These are phyloP conservation scores for Lactifluus volemus DNA, from an alignment of 768 basidiomycete species.

Conservation along the genomic window DNA sequence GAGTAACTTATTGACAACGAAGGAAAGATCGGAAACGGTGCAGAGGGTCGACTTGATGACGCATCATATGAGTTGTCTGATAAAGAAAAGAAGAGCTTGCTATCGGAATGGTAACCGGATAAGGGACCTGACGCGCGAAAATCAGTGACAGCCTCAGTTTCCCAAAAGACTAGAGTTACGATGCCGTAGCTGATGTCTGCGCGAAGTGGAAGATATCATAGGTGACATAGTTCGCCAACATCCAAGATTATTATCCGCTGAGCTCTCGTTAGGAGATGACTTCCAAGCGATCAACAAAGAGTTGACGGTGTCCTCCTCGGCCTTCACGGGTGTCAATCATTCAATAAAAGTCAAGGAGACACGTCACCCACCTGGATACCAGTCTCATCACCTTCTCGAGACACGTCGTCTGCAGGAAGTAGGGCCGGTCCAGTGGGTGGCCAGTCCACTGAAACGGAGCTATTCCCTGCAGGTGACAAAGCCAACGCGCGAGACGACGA, in stretches of 20 bases:
- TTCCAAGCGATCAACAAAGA: neutral
- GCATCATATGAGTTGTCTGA: no score
- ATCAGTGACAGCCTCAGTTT: neutral
- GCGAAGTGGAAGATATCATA: no score
- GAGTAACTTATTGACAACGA: no score
- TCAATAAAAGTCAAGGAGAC: no score
- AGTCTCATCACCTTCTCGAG: neutral
- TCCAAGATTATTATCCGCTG: no score
- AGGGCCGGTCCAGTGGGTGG: conserved; percentile 5
- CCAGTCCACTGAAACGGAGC: conserved; percentile 6
- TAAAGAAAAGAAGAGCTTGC: no score
- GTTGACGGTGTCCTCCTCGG: neutral
- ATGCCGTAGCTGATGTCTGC: no score
- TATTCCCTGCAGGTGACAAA: neutral
- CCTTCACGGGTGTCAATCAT: neutral
- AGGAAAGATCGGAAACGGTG: no score
- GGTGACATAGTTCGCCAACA: neutral
- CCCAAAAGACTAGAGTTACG: no score
- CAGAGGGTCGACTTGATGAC: no score
- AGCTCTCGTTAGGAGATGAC: neutral
- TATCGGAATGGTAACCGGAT: neutral
- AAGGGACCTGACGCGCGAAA: neutral
- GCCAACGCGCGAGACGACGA: neutral
- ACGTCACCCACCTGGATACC: neutral
- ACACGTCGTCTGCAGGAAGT: neutral